These are phyloP conservation scores for Cryphonectria parasitica DNA, from an alignment of 2,329 filamentous ascomycete genomes.

Conservation along the genomic window DNA sequence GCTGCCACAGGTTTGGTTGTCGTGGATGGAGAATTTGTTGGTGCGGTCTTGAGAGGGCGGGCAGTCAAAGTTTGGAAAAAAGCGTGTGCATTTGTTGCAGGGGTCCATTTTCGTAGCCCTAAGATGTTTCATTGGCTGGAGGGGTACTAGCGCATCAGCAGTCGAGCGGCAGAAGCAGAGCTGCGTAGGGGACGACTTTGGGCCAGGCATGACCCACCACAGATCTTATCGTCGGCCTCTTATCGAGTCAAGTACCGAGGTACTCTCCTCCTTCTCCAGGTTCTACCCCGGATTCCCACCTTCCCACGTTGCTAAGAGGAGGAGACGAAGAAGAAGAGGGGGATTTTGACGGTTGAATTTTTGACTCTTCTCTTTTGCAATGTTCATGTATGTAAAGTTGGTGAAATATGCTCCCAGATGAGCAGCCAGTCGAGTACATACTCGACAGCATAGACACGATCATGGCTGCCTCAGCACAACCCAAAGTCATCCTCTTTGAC, in stretches of 20 bases:
- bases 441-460: constrained; percentile 38
- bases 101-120: constrained; percentile 16
- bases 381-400: too few species aligned
- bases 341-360: neutral
- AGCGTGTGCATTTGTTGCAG: constrained; percentile 8
- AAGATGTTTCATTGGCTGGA: constrained; percentile 9
- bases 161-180: constrained; percentile 7
- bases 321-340: neutral
- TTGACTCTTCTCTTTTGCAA: neutral
- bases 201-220: neutral
- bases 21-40: constrained; percentile 35
- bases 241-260: constrained; percentile 16
- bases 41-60: constrained; percentile 19
- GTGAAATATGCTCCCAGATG: constrained; percentile 31
- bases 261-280: neutral
- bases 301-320: neutral
- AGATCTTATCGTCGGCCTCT: neutral
- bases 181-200: constrained; percentile 23
- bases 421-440: constrained; percentile 37
- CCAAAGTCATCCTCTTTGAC: constrained; percentile 86
- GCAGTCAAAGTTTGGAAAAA: neutral
- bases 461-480: constrained; percentile 53
- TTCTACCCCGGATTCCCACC: constrained; percentile 18
- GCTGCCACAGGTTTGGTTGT: constrained; percentile 37
- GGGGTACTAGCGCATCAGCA: constrained; percentile 14